These are phyloP conservation scores for Yamadazyma diospyri DNA, from an alignment of 1,139 yeast genomes.

Conservation along the genomic window DNA sequence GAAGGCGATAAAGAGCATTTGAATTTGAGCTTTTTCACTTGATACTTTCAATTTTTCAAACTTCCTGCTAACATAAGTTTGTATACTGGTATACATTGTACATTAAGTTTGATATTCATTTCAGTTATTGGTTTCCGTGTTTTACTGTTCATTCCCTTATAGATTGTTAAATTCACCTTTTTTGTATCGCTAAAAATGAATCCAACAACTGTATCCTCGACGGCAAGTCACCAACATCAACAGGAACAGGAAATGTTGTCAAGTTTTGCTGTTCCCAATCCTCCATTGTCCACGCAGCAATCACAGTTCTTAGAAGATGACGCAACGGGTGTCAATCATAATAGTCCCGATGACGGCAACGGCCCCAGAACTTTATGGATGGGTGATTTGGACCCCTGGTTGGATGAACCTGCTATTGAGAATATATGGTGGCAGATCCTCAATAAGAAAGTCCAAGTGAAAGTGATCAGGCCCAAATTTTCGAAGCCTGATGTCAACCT, in stretches of 20 bases:
- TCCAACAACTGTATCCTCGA: slow-evolving; percentile 23
- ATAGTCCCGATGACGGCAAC: slow-evolving; percentile 9
- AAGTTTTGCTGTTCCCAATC: slow-evolving; percentile 39
- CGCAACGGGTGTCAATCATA: neutral
- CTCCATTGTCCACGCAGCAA: slow-evolving; percentile 37
- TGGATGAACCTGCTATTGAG: slow-evolving; percentile 59
- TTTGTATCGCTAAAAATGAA: slow-evolving; percentile 3
- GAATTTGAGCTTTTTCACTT: too few species aligned
- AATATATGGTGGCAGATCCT: slow-evolving; percentile 56
- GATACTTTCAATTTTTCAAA: too few species aligned
- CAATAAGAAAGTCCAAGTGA: slow-evolving; percentile 42
- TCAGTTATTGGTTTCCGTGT: slow-evolving; percentile 3
- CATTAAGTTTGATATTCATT: slow-evolving; percentile 6
- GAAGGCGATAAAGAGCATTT: too few species aligned
- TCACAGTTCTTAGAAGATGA: slow-evolving; percentile 9
- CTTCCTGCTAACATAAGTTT: too few species aligned
- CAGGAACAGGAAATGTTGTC: slow-evolving; percentile 44
- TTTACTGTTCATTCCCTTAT: neutral
- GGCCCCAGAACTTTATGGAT: slow-evolving; percentile 66
- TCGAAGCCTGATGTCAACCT: slow-evolving; percentile 22
- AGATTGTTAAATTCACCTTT: neutral
- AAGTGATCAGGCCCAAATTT: slow-evolving; percentile 49
- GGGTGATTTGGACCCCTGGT: slow-evolving; percentile 78
- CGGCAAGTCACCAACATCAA: slow-evolving; percentile 44
- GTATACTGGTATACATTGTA: slow-evolving; percentile 9